Base-by-base conservation (phyloP, 495 filamentous ascomycete species). In the Podospora didyma region DNA sequence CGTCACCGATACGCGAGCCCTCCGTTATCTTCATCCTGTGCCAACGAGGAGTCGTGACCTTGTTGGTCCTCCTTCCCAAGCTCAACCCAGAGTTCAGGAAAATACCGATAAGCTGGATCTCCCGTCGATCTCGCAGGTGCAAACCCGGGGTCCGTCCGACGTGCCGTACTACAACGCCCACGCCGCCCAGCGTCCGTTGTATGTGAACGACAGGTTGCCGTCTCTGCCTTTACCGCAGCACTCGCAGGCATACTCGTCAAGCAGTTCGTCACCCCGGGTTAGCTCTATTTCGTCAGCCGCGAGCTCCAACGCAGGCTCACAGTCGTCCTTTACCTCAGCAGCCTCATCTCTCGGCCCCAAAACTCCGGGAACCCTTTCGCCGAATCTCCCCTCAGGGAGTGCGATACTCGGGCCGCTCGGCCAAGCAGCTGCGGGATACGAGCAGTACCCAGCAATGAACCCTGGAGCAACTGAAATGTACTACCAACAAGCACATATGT, bases 101-200 rank as follows among this genome's bases (percentile, higher is more conserved):
- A 82, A 83, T 77, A 90, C 86, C 91, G 92, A 82, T 89, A 97
- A 96, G 82, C 92, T 97, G 92, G 92, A 96, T 91, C 87, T 94
- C 77, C 90, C 92, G 74, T 88, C 90, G 80, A 87, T 93, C 67
- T 87, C 90, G 70, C 89, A 91, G 81, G 84, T 90, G 82, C 89
- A 90, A 73, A 85, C 86, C 84, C 88, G 92, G 86, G 90, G 87
- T 80, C 82, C 85, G 77, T 81, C 82, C 73, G 89, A 96, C 76
- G 81, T 83, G 65, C 65, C 85, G 72, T 91, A 84, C 77, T 89
- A 88, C 77, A 86, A 86, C 77, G 79, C 79, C 72, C 82, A 89
- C 75, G 85, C 83, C 66, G 75, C 80, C 39, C 82, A 87, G 74
- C 80, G 87, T 65, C 80, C 86, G 61, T 72, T 85, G 76, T 80